Percentiles rank a stretch among this genome's conserved stretches.
These are phyloP conservation scores for Plantago coronopus DNA, from an alignment of 305 asterid genomes.

Conservation along the genomic window DNA sequence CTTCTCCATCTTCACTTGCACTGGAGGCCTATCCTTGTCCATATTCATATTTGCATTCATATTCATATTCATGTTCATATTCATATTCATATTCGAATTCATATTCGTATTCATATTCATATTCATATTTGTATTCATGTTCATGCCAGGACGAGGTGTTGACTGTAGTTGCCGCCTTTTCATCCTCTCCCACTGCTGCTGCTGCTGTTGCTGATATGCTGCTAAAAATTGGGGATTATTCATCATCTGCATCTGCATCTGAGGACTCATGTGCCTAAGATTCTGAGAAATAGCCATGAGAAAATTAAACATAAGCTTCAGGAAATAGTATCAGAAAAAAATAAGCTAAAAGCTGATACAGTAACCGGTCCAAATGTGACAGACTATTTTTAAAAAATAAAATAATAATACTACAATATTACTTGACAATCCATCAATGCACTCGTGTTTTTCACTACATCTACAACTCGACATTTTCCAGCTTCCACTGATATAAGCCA, in stretches of 20 bases:
- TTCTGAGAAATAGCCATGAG: constrained; percentile 39
- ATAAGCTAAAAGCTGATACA: not conserved
- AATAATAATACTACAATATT: too few species aligned
- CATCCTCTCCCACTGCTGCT: constrained; percentile 77
- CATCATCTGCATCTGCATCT: constrained; percentile 38
- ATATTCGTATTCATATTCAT: constrained; percentile 38
- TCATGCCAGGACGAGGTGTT: constrained; percentile 65
- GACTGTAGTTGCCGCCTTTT: constrained; percentile 69
- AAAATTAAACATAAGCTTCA: constrained; percentile 7
- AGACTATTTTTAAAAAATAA: not conserved
- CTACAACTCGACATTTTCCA: too few species aligned
- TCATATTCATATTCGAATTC: constrained; percentile 21
- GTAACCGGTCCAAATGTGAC: not conserved
- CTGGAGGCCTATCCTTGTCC: constrained; percentile 78
- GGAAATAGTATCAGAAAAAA: constrained; percentile 6
- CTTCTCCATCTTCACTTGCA: constrained; percentile 88
- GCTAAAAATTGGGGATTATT: constrained; percentile 54
- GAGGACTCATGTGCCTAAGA: constrained; percentile 70
- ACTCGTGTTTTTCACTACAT: too few species aligned
- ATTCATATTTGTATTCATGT: constrained; percentile 22
- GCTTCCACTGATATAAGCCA: too few species aligned
- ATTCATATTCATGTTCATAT: constrained; percentile 52
- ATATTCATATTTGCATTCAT: constrained; percentile 32
- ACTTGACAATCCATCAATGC: not conserved
- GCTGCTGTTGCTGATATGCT: constrained; percentile 67